Evolutionary conservation across 495 filamentous ascomycete species (phyloP).

Genomic region (Neurospora sp.): DNA sequence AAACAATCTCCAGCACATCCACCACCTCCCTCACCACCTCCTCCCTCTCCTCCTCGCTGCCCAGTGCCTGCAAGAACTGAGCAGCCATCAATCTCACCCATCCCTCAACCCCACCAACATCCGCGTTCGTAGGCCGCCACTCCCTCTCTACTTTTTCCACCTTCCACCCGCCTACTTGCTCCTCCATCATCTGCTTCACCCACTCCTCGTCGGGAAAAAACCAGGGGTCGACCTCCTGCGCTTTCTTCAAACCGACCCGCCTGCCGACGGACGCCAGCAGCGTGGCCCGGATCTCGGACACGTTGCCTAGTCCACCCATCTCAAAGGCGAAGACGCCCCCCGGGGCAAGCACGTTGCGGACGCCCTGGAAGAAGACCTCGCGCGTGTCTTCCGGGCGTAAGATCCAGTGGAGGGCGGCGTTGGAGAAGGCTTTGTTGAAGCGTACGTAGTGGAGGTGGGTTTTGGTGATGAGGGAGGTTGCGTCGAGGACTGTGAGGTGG

Average conservation of each 20-base stretch:
- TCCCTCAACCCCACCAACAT: conserved; percentile 53
- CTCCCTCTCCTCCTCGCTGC: conserved; percentile 37
- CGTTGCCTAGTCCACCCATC: conserved; percentile 64
- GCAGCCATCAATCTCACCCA: conserved; percentile 61
- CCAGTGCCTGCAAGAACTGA: conserved; percentile 43
- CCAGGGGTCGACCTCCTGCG: conserved; percentile 51
- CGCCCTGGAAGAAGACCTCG: conserved; percentile 34
- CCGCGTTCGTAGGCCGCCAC: conserved; percentile 50
- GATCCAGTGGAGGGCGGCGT: conserved; percentile 76
- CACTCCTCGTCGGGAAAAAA: conserved; percentile 58
- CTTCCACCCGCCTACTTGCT: conserved; percentile 43
- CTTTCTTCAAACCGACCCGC: conserved; percentile 40
- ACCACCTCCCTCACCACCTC: conserved; percentile 44
- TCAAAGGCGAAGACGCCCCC: conserved; percentile 59
- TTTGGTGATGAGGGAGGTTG: conserved; percentile 14
- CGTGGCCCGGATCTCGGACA: conserved; percentile 52
- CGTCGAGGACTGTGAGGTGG: conserved; percentile 29
- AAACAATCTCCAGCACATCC: conserved; percentile 46
- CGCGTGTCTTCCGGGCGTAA: conserved; percentile 30
- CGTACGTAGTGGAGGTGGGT: conserved; percentile 14
- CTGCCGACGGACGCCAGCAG: conserved; percentile 43
- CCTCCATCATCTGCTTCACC: conserved; percentile 42
- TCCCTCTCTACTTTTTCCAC: conserved; percentile 53
- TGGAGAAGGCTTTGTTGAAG: conserved; percentile 63
- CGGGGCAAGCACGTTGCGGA: conserved; percentile 40